phyloP scores from a whole-genome alignment of 2,329 filamentous ascomycete genomes.

The Podosphaera fusca region DNA sequence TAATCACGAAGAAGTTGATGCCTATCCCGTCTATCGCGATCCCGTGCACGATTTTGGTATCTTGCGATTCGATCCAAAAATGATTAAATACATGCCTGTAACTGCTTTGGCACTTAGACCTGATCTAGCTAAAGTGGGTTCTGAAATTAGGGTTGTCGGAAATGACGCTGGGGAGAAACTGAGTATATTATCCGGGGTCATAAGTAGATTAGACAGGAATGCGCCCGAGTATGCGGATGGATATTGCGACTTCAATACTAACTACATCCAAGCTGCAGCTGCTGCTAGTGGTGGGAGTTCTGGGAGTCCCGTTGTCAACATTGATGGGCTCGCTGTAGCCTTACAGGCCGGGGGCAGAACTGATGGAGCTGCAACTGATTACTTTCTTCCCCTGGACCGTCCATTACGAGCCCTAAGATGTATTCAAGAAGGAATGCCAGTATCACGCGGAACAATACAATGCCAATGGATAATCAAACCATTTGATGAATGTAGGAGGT shows the following conservation, averaged over 20 bases:
- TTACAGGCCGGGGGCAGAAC: constrained; percentile 83
- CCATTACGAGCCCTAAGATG: constrained; percentile 71
- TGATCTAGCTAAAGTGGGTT: constrained; percentile 70
- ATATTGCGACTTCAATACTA: constrained; percentile 88
- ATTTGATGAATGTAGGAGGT: constrained; percentile 82
- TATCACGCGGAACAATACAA: constrained; percentile 90
- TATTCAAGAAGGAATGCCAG: constrained; percentile 49
- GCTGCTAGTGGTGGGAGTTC: constrained; percentile 93
- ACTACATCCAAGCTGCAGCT: constrained; percentile 95
- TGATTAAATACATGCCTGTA: constrained; percentile 92
- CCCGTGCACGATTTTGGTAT: constrained; percentile 98
- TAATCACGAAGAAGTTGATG: constrained; percentile 92
- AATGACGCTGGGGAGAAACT: constrained; percentile 98
- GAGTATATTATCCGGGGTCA: constrained; percentile 91
- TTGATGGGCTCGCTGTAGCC: constrained; percentile 77
- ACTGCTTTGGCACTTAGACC: constrained; percentile 59
- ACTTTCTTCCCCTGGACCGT: constrained; percentile 83
- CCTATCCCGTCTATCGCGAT: constrained; percentile 89
- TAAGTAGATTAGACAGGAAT: constrained; percentile 85
- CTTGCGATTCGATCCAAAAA: constrained; percentile 81
- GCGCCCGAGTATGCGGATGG: constrained; percentile 95
- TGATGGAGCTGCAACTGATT: constrained; percentile 90
- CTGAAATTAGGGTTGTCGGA: constrained; percentile 89
- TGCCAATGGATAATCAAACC: constrained; percentile 93
- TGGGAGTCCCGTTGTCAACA: constrained; percentile 92